Percentiles rank a stretch among this genome's conserved stretches.
These are phyloP conservation scores for Boletus bicolor DNA, from an alignment of 768 basidiomycete species.

Conservation along the genomic window DNA sequence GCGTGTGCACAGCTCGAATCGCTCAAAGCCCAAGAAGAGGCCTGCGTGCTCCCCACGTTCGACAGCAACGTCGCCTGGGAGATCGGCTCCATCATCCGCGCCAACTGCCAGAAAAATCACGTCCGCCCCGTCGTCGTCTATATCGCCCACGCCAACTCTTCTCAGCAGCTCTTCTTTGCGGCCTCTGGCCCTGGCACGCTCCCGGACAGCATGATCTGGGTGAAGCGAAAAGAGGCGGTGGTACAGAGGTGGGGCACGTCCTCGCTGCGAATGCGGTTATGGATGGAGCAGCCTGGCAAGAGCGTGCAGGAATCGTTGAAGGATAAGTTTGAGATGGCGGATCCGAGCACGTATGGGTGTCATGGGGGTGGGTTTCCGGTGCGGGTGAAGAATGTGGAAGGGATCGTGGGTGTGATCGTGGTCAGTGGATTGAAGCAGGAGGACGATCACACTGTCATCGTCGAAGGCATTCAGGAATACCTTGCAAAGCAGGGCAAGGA, in stretches of 20 bases:
- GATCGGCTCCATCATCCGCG: slow-evolving; percentile 29
- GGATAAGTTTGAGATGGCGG: slow-evolving; percentile 24
- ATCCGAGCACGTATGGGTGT: slow-evolving; percentile 29
- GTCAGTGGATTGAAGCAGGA: slow-evolving; percentile 33
- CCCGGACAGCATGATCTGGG: slow-evolving; percentile 33
- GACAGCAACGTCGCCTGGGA: slow-evolving; percentile 34
- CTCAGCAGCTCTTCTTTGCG: slow-evolving; percentile 33
- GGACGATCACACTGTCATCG: slow-evolving; percentile 32
- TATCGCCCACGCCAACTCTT: slow-evolving; percentile 28
- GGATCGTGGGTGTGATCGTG: slow-evolving; percentile 34
- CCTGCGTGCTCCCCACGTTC: slow-evolving; percentile 27
- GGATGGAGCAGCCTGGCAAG: background rate
- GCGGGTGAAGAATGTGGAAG: slow-evolving; percentile 33
- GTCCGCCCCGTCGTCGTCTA: slow-evolving; percentile 26
- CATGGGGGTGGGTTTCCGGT: slow-evolving; percentile 36
- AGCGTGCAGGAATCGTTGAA: slow-evolving; percentile 9
- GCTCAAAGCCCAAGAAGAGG: slow-evolving; percentile 24
- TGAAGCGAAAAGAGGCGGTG: slow-evolving; percentile 32
- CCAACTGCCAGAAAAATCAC: slow-evolving; percentile 15
- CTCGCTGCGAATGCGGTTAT: slow-evolving; percentile 23
- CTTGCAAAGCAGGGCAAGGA: slow-evolving; percentile 2
- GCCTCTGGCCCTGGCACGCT: slow-evolving; percentile 27
- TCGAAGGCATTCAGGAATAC: slow-evolving; percentile 29
- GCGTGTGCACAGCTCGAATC: slow-evolving; percentile 11
- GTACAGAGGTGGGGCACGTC: slow-evolving; percentile 33